A percentile compares a stretch with the other conserved stretches of the same genome.
Conservation (phyloP, 805 yeast species). For the Saccharomycopsis selenospora region DNA sequence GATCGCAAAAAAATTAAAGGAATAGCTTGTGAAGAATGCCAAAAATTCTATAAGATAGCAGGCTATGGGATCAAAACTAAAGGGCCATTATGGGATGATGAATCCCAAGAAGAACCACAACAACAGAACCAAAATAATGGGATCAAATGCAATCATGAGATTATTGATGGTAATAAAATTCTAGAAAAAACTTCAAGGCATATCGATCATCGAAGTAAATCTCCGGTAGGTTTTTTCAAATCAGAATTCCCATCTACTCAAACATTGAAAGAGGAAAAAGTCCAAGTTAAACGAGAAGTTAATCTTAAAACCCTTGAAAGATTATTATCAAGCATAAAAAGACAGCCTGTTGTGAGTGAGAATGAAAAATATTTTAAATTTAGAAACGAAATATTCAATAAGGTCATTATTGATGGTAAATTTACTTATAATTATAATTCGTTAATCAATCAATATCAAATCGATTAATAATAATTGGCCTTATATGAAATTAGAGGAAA, state of each 20-base stretch:
- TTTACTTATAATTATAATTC: neutral
- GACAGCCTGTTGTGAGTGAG: conserved; percentile 1
- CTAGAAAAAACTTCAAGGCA: conserved; percentile 4
- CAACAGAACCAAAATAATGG: neutral
- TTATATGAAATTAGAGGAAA: no score
- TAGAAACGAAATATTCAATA: conserved; percentile 16
- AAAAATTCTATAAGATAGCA: conserved; percentile 7
- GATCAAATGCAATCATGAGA: conserved; percentile 6
- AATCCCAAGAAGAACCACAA: conserved; percentile 2
- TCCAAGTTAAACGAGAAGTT: conserved; percentile 3
- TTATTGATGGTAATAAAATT: neutral
- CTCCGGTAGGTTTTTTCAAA: conserved; percentile 20
- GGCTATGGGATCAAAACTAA: conserved; percentile 12
- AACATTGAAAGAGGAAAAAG: conserved; percentile 9
- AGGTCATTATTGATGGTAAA: conserved; percentile 7
- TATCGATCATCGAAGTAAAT: neutral
- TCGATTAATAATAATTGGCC: no score
- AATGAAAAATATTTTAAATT: conserved; percentile 11
- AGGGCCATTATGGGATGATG: conserved; percentile 18
- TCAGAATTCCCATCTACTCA: conserved; percentile 19
- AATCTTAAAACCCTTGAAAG: conserved; percentile 9
- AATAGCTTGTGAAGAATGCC: conserved; percentile 11
- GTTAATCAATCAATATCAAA: neutral
- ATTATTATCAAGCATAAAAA: conserved; percentile 9
- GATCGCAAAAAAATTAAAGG: conserved; percentile 2